These are phyloP conservation scores for Mycena galopus DNA, from an alignment of 768 basidiomycete genomes.

Conservation along the genomic window DNA sequence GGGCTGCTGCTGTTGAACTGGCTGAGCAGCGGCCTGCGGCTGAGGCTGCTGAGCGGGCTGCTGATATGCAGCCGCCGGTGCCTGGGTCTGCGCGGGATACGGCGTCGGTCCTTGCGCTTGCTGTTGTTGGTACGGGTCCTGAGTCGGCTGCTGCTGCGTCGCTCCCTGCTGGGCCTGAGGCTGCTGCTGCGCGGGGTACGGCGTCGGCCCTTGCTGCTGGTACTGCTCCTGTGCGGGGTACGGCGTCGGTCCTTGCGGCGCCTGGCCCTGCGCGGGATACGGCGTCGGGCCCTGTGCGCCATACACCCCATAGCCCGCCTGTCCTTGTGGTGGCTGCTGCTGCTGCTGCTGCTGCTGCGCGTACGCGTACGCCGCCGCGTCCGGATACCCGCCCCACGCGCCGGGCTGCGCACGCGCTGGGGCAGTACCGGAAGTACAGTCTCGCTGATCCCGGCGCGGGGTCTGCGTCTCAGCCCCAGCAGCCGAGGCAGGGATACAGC, in stretches of 20 bases:
- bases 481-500: slow-evolving; percentile 14
- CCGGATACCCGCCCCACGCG: neutral
- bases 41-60: slow-evolving; percentile 6
- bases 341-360: slow-evolving; percentile 27
- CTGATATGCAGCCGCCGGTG: slow-evolving; percentile 13
- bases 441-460: slow-evolving; percentile 17
- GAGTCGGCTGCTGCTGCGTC: slow-evolving; percentile 15
- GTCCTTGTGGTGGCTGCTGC: slow-evolving; percentile 32
- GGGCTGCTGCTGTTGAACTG: slow-evolving; percentile 33
- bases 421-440: too few species aligned
- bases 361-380: slow-evolving; percentile 40
- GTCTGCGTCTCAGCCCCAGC: neutral
- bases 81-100: slow-evolving; percentile 50
- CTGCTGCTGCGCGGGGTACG: slow-evolving; percentile 55
- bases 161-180: slow-evolving; percentile 31
- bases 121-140: slow-evolving; percentile 21
- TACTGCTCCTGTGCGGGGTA: slow-evolving; percentile 32
- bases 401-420: slow-evolving; percentile 25
- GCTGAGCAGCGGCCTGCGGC: neutral
- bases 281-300: slow-evolving; percentile 41
- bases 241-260: too few species aligned
- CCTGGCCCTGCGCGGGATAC: slow-evolving; percentile 55
- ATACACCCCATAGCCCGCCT: slow-evolving; percentile 29
- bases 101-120: slow-evolving; percentile 48
- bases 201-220: slow-evolving; percentile 38